A percentile compares a stretch with the other conserved stretches of the same genome.
Evolutionary conservation across 225 moss, liverwort and hornwort genomes (phyloP).

Genomic region (Straminergon stramineum): DNA sequence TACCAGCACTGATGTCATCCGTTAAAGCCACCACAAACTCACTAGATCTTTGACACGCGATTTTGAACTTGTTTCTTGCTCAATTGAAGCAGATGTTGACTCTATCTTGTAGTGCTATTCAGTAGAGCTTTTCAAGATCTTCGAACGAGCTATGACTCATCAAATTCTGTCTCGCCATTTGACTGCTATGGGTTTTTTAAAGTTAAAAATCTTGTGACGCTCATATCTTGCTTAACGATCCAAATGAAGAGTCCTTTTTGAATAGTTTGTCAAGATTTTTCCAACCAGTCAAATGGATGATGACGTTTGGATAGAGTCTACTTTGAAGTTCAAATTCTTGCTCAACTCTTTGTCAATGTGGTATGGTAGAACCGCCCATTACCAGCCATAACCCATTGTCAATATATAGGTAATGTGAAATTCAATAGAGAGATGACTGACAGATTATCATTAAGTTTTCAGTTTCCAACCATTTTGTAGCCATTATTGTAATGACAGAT

Average conservation of each 20-base stretch:
- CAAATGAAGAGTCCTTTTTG: neutral
- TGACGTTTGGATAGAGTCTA: neutral
- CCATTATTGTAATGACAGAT: no score
- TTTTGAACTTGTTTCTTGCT: neutral
- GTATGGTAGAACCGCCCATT: no score
- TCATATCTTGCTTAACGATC: neutral
- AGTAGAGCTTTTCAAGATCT: neutral
- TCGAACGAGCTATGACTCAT: neutral
- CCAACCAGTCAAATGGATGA: neutral
- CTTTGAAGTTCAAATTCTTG: neutral
- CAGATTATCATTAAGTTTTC: no score
- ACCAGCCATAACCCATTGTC: no score
- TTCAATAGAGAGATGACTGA: no score
- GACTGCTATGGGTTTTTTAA: neutral
- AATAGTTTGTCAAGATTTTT: neutral
- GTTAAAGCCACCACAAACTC: neutral
- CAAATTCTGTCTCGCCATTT: neutral
- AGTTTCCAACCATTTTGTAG: no score
- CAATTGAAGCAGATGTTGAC: no score
- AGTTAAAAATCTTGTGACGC: neutral
- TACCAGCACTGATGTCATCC: neutral
- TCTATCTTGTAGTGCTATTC: neutral
- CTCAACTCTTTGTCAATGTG: neutral
- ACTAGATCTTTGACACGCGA: no score
- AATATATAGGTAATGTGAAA: no score